Conservation (phyloP, 345 rosid genomes). For the Hibiscus tridactylites region DNA sequence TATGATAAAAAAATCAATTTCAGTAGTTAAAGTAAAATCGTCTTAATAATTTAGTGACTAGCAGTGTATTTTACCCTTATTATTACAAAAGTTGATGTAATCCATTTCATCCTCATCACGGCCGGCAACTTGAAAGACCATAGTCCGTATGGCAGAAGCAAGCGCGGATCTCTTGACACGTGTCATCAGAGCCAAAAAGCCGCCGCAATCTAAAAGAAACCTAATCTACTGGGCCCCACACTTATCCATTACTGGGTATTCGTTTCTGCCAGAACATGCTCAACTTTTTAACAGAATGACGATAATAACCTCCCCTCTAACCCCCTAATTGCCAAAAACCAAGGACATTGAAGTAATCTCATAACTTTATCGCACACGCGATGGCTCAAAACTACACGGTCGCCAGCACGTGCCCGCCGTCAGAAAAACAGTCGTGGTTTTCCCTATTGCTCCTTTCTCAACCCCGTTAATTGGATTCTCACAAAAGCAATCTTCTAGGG, state of each 20-base stretch:
- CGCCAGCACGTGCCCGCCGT: conserved; percentile 27
- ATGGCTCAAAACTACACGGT: background rate
- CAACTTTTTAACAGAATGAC: conserved; percentile 1
- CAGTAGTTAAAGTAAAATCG: too few relatives aligned
- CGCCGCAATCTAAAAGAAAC: too few relatives aligned
- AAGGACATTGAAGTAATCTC: conserved; percentile 13
- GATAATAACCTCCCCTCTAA: background rate
- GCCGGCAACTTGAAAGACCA: too few relatives aligned
- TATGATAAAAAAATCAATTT: too few relatives aligned
- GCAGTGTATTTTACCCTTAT: too few relatives aligned
- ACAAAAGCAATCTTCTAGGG: conserved; percentile 19
- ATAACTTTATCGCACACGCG: conserved; percentile 1
- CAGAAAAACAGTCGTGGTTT: background rate
- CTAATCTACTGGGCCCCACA: background rate
- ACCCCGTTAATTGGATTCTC: background rate
- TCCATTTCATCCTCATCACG: too few relatives aligned
- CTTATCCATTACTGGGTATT: conserved; percentile 21
- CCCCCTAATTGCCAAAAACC: too few relatives aligned
- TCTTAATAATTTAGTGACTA: too few relatives aligned
- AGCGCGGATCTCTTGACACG: too few relatives aligned
- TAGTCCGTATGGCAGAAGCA: too few relatives aligned
- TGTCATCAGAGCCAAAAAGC: too few relatives aligned
- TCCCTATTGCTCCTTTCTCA: background rate
- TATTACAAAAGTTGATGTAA: background rate
- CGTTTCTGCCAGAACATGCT: conserved; percentile 18